Evolutionary conservation across 768 basidiomycete genomes (phyloP), one percentile per base, ranked within the genome.

Genomic region (Leucosporidium creatinivorum): DNA sequence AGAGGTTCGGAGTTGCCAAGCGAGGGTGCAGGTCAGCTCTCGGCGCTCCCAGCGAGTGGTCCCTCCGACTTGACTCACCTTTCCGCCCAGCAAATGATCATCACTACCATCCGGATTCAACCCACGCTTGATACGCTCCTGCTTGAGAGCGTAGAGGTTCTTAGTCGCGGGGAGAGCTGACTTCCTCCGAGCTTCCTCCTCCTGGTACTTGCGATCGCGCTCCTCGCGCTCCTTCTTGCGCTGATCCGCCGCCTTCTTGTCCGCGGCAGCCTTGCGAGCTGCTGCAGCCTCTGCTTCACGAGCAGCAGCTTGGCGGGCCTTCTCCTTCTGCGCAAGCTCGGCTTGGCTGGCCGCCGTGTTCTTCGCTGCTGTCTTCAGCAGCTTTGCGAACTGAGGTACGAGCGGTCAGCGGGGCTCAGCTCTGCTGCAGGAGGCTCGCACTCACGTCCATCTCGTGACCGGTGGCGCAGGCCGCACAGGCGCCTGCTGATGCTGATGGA

Each of bases 81-180:
- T 13, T 30, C 10, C 10, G 44, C 47, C 36, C 13, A 65, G 17
- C 31, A 69, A 28, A 48, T 69, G 65, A 56, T 72, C 70, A 23
- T 72, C 70, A 48, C 62, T 72, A 26, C 70, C 70, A 44, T 68
- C 64, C 44, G 70, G 70, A 33, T 72, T 61, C 49, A 72, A 31
- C 10, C 70, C 70, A 1, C 63, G 61, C 54, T 62, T 65, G 50
- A 65, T 63, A 47, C 70, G 31, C 54, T 71, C 70, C 64, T 68
- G 62, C 61, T 66, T 71, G 51, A 71, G 61, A 47, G n/a, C 47
- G 33, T 55, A 71, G 18, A 65, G 36, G 58, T 71, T 71, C n/a
- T 28, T 62, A 52, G 70, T 71, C 66, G 67, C 68, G 3, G 70
- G 70, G 39, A 71, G 9, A n/a, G 63, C 66, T 3, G 56, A 28